A percentile compares a stretch with the other conserved stretches of the same genome.
phyloP scores from a whole-genome alignment of 2,329 filamentous ascomycete species.

The Penicillium sp. region DNA sequence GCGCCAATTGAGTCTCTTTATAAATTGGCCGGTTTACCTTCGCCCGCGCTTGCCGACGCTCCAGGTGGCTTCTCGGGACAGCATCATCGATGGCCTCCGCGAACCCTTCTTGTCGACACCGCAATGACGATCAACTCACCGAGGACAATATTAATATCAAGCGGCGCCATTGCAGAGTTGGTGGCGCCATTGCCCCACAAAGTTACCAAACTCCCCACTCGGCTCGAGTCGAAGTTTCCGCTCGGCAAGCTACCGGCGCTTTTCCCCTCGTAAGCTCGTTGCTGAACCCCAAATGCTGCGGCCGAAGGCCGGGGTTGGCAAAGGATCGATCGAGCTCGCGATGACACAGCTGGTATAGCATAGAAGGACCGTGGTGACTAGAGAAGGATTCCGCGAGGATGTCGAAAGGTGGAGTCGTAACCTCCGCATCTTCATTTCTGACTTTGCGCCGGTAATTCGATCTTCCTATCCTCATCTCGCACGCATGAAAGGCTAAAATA shows the following conservation, averaged over 20 bases:
- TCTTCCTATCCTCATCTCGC: not conserved
- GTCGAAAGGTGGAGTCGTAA: not conserved
- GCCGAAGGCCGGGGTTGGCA: no score
- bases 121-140: slow-evolving; percentile 11
- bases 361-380: no score
- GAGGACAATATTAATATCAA: not conserved
- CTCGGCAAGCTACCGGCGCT: slow-evolving; percentile 9
- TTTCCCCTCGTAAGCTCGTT: slow-evolving; percentile 6
- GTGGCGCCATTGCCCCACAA: slow-evolving; percentile 11
- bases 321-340: no score
- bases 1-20: no score
- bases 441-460: not conserved
- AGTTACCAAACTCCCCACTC: slow-evolving; percentile 4
- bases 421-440: not conserved
- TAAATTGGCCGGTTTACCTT: no score
- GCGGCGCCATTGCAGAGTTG: slow-evolving; percentile 1
- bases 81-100: no score
- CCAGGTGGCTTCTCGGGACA: no score
- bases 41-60: no score
- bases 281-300: no score
- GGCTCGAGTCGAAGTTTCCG: slow-evolving; percentile 13
- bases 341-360: no score
- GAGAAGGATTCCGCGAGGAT: no score
- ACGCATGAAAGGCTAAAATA: not conserved
- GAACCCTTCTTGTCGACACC: no score